These are phyloP conservation scores for Vanderwaltozyma yarrowii DNA, from an alignment of 805 yeast species.

Conservation along the genomic window DNA sequence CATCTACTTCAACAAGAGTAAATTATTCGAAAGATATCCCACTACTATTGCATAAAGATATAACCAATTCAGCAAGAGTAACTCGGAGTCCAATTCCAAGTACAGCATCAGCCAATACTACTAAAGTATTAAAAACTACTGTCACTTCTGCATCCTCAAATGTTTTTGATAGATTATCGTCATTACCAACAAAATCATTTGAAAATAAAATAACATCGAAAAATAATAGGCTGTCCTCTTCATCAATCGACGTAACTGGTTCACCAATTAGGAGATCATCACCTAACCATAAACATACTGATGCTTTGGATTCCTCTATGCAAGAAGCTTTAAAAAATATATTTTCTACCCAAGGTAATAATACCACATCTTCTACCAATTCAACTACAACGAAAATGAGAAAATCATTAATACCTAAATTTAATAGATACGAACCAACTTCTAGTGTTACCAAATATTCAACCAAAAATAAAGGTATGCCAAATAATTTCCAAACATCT, in stretches of 20 bases:
- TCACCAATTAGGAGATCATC: conserved; percentile 22
- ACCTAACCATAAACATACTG: conserved; percentile 4
- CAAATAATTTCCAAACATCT: neutral
- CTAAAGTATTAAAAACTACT: neutral
- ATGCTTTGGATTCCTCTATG: conserved; percentile 14
- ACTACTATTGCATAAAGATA: neutral
- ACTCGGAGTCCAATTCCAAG: conserved; percentile 5
- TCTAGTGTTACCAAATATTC: neutral
- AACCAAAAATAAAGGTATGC: neutral
- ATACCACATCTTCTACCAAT: no score
- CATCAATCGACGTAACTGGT: conserved; percentile 21
- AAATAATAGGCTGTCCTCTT: conserved; percentile 7
- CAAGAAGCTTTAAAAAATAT: conserved; percentile 23
- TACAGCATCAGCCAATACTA: neutral
- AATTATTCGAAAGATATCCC: neutral
- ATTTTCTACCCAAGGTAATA: conserved; percentile 14
- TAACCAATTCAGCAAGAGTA: neutral
- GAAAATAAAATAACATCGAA: conserved; percentile 18
- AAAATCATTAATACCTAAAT: conserved; percentile 6
- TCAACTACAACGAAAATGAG: neutral
- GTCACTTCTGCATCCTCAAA: conserved; percentile 5
- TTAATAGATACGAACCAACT: conserved; percentile 1
- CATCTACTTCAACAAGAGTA: neutral
- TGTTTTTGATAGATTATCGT: conserved; percentile 26
- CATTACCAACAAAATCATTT: conserved; percentile 24